Evolutionary conservation across 2,329 filamentous ascomycete species (phyloP).

Genomic region (Chaetomium sp.): DNA sequence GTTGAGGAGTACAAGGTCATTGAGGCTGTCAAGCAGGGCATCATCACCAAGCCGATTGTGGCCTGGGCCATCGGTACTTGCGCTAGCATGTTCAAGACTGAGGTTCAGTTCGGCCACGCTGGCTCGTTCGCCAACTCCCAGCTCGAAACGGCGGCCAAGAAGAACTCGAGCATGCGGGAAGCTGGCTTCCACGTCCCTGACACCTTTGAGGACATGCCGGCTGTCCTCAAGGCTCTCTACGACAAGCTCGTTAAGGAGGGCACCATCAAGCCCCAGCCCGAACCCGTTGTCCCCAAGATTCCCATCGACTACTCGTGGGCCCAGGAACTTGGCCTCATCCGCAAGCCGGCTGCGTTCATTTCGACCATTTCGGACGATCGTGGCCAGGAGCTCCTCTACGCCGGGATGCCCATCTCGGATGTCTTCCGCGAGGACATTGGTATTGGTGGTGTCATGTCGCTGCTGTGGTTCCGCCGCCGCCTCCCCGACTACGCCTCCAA

Average conservation of each 20-base stretch:
- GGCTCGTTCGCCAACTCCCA: conserved; percentile 99
- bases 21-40: conserved; percentile 88
- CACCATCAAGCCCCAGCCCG: conserved; percentile 75
- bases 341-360: conserved; percentile 99
- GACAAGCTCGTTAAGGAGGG: conserved; percentile 79
- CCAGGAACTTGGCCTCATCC: conserved; percentile 97
- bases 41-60: conserved; percentile 97
- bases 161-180: conserved; percentile 96
- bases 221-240: conserved; percentile 72
- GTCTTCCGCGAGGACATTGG: conserved; percentile 99
- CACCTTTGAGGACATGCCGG: conserved; percentile 93
- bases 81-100: conserved; percentile 99
- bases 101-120: conserved; percentile 98
- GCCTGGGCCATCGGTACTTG: conserved; percentile 99
- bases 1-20: conserved; percentile 99
- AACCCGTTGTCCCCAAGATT: conserved; percentile 96
- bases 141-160: conserved; percentile 90
- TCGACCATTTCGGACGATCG: conserved; percentile 99
- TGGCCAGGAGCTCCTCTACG: conserved; percentile 98
- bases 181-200: conserved; percentile 91
- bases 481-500: conserved; percentile 94
- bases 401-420: conserved; percentile 99
- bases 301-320: conserved; percentile 99
- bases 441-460: conserved; percentile 99
- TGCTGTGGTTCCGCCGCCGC: conserved; percentile 98